Base-by-base conservation (phyloP, 805 yeast genomes). In the Candida takata region DNA sequence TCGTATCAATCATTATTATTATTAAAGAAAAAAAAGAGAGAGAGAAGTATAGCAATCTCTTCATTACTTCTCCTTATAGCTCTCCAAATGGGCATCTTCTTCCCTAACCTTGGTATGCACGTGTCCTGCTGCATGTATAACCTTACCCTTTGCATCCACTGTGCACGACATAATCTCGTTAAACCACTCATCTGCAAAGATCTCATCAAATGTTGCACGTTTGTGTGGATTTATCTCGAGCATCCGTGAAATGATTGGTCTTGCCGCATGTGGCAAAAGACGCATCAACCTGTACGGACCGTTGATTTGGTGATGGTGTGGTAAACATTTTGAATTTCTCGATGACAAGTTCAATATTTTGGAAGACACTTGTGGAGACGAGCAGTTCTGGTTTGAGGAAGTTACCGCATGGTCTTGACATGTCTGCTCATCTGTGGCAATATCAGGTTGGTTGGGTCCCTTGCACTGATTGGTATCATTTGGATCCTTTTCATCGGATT, bases 271-370 rank as follows among this genome's bases (percentile, higher is more conserved):
- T 5, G 95, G 95, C 25, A 84, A 60, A 34, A 84, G 62, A 60
- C 95, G 72, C 79, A 84, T 74, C 45, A 84, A 62, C 54, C 95
- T 67, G 60, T 84, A 84, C 9, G 92, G 90, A 6, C 95, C 95
- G 50, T 82, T 87, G 17, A 82, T 36, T 16, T 35, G 43, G 4
- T 14, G 29, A 24, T 28, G 38, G 8, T 26, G 37, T 16, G 35
- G 37, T 9, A 8, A 2, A 7, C 9, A 20, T 10, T 7, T 10
- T 10, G 23, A 20, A n/a, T n/a, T n/a, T n/a, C n/a, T n/a, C n/a
- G n/a, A n/a, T n/a, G n/a, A n/a, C n/a, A n/a, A n/a, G n/a, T n/a
- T n/a, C n/a, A n/a, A n/a, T n/a, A n/a, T n/a, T n/a, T n/a, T n/a
- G n/a, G n/a, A n/a, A n/a, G n/a, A n/a, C n/a, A n/a, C n/a, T n/a